These are phyloP conservation scores for Vitis cinerea DNA, from an alignment of 164 flowering plant genomes.

Conservation along the genomic window DNA sequence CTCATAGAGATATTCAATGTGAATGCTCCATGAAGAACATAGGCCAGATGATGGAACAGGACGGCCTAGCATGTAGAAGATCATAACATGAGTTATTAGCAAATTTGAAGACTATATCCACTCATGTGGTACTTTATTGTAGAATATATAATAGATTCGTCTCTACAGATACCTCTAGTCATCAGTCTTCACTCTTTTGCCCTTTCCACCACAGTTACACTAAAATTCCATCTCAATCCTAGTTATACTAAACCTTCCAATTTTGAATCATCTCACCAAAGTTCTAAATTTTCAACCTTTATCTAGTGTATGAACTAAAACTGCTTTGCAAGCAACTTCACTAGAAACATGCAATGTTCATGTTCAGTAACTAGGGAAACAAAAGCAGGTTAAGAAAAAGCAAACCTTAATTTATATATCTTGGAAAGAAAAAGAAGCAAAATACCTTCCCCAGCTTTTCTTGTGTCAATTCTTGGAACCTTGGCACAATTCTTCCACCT, in stretches of 20 bases:
- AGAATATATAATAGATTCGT: too few species aligned
- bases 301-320: not conserved
- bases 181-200: not conserved
- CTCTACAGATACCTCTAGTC: too few species aligned
- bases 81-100: too few species aligned
- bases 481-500: slow-evolving; percentile 99
- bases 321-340: not conserved
- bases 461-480: slow-evolving; percentile 93
- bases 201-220: not conserved
- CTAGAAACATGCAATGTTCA: too few species aligned
- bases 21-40: too few species aligned
- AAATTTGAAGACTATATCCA: too few species aligned
- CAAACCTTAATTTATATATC: not conserved
- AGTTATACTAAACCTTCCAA: not conserved
- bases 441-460: slow-evolving; percentile 88
- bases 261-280: not conserved
- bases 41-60: too few species aligned
- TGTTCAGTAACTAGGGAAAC: not conserved
- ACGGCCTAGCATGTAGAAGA: too few species aligned
- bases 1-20: too few species aligned
- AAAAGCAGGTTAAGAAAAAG: not conserved
- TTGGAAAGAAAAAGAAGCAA: not conserved
- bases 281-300: not conserved
- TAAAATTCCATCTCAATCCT: not conserved
- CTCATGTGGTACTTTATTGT: too few species aligned